These are phyloP conservation scores for Actinomucor elegans DNA, from an alignment of 371 early-diverging fungal species.

Conservation along the genomic window DNA sequence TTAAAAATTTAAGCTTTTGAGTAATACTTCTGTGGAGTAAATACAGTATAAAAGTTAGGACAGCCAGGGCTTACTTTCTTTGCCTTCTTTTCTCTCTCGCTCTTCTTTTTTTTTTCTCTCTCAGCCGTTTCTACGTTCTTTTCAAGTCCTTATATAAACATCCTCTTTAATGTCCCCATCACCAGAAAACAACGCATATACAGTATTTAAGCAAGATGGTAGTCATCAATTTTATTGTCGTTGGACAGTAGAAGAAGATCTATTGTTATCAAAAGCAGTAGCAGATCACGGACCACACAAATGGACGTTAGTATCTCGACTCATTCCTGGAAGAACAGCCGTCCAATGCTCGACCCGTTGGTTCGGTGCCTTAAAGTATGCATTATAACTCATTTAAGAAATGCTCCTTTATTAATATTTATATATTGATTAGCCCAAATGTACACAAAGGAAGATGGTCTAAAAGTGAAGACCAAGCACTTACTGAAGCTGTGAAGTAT, in stretches of 20 bases:
- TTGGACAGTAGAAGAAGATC: conserved; percentile 29
- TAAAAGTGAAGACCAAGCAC: conserved; percentile 7
- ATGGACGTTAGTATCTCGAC: conserved; percentile 48
- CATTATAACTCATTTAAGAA: no score
- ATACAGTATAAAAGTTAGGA: background rate
- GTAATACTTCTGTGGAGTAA: no score
- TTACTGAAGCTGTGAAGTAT: background rate
- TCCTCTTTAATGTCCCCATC: background rate
- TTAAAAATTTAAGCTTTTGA: background rate
- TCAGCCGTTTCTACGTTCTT: background rate
- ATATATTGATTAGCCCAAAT: conserved; percentile 9
- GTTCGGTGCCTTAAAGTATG: conserved; percentile 21
- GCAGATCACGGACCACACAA: conserved; percentile 30
- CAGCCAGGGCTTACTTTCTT: background rate
- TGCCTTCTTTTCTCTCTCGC: background rate
- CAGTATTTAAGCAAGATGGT: conserved; percentile 17
- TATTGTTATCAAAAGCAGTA: conserved; percentile 20
- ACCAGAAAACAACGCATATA: background rate
- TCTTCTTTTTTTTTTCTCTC: background rate
- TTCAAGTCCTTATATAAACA: no score
- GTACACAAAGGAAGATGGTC: conserved; percentile 24
- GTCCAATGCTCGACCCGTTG: conserved; percentile 57
- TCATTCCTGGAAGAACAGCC: conserved; percentile 50
- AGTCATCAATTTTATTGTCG: conserved; percentile 18
- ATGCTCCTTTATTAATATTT: background rate